A percentile compares a stretch with the other conserved stretches of the same genome.
phyloP scores from a whole-genome alignment of 768 basidiomycete genomes.

The Pleurotus eryngii region DNA sequence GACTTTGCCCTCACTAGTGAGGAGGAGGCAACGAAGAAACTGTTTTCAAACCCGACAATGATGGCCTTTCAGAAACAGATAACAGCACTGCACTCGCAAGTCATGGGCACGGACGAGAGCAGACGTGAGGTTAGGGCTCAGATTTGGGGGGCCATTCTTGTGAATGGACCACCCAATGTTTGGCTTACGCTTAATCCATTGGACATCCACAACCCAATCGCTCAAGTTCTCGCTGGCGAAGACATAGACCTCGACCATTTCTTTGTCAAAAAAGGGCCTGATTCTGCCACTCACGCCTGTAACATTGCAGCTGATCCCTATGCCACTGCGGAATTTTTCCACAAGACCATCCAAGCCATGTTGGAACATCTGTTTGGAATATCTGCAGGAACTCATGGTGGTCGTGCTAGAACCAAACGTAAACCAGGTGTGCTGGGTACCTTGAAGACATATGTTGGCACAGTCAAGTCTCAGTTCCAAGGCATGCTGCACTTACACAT shows the following conservation, averaged over 20 bases:
- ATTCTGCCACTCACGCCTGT: constrained; percentile 7
- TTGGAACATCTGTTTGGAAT: constrained; percentile 32
- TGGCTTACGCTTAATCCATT: constrained; percentile 44
- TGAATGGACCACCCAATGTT: constrained; percentile 26
- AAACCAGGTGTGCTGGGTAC: constrained; percentile 28
- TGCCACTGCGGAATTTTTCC: constrained; percentile 39
- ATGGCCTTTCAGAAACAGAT: constrained; percentile 22
- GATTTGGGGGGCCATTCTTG: constrained; percentile 32
- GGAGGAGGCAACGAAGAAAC: constrained; percentile 25
- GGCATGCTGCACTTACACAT: constrained; percentile 40
- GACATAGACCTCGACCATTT: constrained; percentile 42
- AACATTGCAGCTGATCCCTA: constrained; percentile 37
- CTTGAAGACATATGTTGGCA: constrained; percentile 18
- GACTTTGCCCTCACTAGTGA: constrained; percentile 27
- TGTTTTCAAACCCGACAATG: constrained; percentile 24
- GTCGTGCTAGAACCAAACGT: constrained; percentile 4
- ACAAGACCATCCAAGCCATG: constrained; percentile 28
- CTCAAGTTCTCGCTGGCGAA: constrained; percentile 38
- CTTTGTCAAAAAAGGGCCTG: constrained; percentile 18
- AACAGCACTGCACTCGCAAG: constrained; percentile 16
- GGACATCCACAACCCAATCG: constrained; percentile 41
- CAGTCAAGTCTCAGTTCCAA: constrained; percentile 37
- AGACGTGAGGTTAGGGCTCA: constrained; percentile 20
- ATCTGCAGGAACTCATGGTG: background rate
- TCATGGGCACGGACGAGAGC: constrained; percentile 31